Conservation (phyloP, 306 rosid species). For the Bauhinia variegata region DNA sequence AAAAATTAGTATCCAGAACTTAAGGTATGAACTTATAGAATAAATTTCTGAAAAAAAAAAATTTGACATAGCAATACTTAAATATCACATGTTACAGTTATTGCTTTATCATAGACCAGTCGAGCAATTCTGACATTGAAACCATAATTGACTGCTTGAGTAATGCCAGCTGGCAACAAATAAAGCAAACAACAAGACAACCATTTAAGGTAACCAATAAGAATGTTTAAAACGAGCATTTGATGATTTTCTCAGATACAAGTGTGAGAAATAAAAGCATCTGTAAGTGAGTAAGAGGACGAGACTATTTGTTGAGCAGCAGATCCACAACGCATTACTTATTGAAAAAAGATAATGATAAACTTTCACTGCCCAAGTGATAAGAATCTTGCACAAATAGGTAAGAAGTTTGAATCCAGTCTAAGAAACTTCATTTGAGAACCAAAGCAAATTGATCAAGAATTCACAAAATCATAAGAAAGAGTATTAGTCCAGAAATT, state of each 20-base stretch:
- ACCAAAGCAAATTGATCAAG: neutral
- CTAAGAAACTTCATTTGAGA: neutral
- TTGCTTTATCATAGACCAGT: neutral
- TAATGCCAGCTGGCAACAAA: too few relatives aligned
- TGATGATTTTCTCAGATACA: too few relatives aligned
- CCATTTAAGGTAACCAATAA: too few relatives aligned
- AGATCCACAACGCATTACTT: neutral
- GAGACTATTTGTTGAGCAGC: neutral
- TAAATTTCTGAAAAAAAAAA: neutral
- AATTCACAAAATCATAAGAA: neutral
- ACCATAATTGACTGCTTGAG: neutral
- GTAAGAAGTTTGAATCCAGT: neutral
- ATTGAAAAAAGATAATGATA: neutral
- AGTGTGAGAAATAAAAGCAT: neutral
- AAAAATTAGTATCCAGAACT: conserved; percentile 37
- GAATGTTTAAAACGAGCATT: neutral
- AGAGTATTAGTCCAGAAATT: neutral
- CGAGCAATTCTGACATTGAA: neutral
- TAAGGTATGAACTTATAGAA: neutral
- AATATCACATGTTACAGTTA: neutral
- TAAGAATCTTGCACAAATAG: neutral
- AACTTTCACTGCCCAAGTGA: neutral
- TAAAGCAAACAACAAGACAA: too few relatives aligned
- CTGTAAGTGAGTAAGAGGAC: neutral
- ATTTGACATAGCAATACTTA: neutral